Conservation (phyloP, 805 yeast species). For the Ogataea minuta region DNA sequence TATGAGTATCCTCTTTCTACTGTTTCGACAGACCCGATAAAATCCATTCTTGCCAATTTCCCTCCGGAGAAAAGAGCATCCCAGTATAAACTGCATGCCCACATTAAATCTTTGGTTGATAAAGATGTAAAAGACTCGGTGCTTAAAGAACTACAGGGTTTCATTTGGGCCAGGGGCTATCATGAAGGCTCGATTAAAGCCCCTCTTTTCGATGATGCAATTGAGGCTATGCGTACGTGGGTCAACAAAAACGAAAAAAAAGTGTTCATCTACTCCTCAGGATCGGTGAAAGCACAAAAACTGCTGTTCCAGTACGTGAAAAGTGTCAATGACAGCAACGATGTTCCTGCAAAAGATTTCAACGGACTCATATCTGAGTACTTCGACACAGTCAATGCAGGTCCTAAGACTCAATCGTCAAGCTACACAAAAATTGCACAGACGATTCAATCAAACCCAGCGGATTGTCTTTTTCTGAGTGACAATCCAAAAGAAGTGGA, state of each 20-base stretch:
- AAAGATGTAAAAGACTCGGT: conserved; percentile 75
- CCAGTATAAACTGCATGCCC: conserved; percentile 35
- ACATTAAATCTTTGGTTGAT: conserved; percentile 57
- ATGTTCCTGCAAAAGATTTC: conserved; percentile 42
- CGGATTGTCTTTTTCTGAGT: conserved; percentile 57
- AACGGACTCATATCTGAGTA: conserved; percentile 58
- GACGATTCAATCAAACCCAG: conserved; percentile 15
- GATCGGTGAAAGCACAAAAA: conserved; percentile 84
- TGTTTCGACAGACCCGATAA: conserved; percentile 25
- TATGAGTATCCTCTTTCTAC: conserved; percentile 35
- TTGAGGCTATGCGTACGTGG: conserved; percentile 51
- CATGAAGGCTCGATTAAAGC: conserved; percentile 71
- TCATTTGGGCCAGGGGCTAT: conserved; percentile 80
- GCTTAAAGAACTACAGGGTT: conserved; percentile 78
- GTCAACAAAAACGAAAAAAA: conserved; percentile 22
- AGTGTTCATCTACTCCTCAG: conserved; percentile 82
- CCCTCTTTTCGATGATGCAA: conserved; percentile 74
- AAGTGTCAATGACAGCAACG: conserved; percentile 26
- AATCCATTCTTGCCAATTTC: conserved; percentile 41
- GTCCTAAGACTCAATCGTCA: conserved; percentile 55
- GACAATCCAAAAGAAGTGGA: conserved; percentile 76
- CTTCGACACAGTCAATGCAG: conserved; percentile 83
- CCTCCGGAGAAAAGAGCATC: conserved; percentile 37
- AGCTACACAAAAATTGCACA: conserved; percentile 61
- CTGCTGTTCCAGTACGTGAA: conserved; percentile 67